phyloP scores from a whole-genome alignment of 2,329 filamentous ascomycete genomes.

The Arthrobotrys pseudoclavata region DNA sequence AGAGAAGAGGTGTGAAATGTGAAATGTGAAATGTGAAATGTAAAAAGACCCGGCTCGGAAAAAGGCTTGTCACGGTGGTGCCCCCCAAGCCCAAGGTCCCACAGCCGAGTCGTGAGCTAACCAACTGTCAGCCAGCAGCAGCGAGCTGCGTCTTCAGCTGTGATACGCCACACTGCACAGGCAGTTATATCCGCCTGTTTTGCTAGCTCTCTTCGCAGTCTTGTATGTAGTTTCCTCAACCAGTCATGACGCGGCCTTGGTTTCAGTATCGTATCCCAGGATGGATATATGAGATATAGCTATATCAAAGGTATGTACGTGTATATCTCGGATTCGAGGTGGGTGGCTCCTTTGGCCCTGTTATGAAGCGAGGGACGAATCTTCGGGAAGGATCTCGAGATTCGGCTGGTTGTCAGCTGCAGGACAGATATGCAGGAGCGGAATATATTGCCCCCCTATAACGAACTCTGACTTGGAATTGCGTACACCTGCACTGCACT shows the following conservation, averaged over 20 bases:
- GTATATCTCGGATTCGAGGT: background rate
- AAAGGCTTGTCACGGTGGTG: slow-evolving; percentile 27
- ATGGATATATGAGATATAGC: slow-evolving; percentile 2
- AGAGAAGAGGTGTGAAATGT: background rate
- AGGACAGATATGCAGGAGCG: slow-evolving; percentile 32
- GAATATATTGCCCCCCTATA: slow-evolving; percentile 7
- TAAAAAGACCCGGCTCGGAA: background rate
- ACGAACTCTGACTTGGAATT: background rate
- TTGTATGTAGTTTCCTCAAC: slow-evolving; percentile 21
- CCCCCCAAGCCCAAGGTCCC: background rate
- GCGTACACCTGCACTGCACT: background rate
- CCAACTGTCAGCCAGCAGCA: slow-evolving; percentile 30
- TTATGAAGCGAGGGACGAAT: slow-evolving; percentile 35
- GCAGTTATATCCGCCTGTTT: slow-evolving; percentile 38
- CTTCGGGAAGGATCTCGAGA: slow-evolving; percentile 46
- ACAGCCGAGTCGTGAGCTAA: slow-evolving; percentile 15
- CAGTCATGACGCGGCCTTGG: slow-evolving; percentile 48
- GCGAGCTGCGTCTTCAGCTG: slow-evolving; percentile 2
- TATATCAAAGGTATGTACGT: background rate
- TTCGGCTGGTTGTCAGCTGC: background rate
- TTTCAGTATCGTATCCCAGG: background rate
- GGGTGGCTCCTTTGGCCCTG: slow-evolving; percentile 13
- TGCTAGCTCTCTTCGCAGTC: slow-evolving; percentile 25
- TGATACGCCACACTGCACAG: slow-evolving; percentile 29
- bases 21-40: slow-evolving; percentile 1